A percentile compares a stretch with the other conserved stretches of the same genome.
Evolutionary conservation across 2,329 filamentous ascomycete genomes (phyloP).

Genomic region (Pseudogymnoascus sp.): DNA sequence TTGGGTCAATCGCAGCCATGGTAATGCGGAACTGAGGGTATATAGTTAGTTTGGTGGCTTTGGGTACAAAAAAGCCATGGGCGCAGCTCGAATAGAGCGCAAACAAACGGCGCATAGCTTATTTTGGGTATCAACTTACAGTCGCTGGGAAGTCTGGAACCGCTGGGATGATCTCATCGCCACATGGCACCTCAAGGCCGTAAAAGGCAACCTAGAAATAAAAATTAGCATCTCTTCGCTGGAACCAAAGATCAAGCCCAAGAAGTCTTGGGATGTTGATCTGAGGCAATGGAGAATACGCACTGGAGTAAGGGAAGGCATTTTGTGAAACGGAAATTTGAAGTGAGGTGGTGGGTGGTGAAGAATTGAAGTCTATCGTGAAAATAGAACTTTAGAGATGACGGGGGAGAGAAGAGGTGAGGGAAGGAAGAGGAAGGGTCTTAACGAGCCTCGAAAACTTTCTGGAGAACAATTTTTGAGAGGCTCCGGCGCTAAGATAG

Average conservation of each 20-base stretch:
- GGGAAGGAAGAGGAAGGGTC: slow-evolving; percentile 6
- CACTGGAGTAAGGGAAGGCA: slow-evolving; percentile 8
- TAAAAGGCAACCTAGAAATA: slow-evolving; percentile 64
- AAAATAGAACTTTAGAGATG: slow-evolving; percentile 1
- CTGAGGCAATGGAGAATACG: not conserved
- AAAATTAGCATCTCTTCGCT: not conserved
- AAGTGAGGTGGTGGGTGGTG: not conserved
- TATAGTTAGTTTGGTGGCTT: slow-evolving; percentile 9
- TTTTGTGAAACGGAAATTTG: not conserved
- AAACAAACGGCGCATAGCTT: not conserved
- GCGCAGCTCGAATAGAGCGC: not conserved
- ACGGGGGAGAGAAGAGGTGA: not conserved
- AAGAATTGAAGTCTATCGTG: slow-evolving; percentile 2
- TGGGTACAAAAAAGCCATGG: not conserved
- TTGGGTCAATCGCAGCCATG: slow-evolving; percentile 96
- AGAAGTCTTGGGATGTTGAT: not conserved
- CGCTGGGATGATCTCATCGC: slow-evolving; percentile 74
- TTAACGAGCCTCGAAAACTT: slow-evolving; percentile 9
- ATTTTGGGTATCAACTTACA: slow-evolving; percentile 47
- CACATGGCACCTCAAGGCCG: slow-evolving; percentile 82
- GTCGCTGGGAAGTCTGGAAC: slow-evolving; percentile 73
- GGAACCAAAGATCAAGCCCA: not conserved
- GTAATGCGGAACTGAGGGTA: slow-evolving; percentile 78
- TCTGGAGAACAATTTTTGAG: slow-evolving; percentile 9
- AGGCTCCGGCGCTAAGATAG: slow-evolving; percentile 5